A percentile compares a stretch with the other conserved stretches of the same genome.
phyloP scores from a whole-genome alignment of 306 rosid genomes.

The Coriaria nepalensis region DNA sequence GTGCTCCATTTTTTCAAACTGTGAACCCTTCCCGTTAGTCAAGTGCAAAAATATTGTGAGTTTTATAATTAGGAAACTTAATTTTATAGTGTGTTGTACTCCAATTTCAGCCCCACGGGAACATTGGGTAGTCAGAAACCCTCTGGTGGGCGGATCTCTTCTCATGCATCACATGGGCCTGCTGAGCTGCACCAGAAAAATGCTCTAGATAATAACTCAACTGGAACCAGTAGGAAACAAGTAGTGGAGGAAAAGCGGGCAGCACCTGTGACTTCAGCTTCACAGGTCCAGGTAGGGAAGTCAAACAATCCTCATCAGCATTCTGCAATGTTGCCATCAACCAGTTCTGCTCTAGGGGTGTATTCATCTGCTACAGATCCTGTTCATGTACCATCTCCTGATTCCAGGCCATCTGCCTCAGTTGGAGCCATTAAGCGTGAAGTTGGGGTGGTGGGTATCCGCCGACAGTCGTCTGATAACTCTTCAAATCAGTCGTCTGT shows the following conservation, averaged over 20 bases:
- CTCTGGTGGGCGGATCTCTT: constrained; percentile 35
- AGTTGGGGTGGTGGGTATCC: constrained; percentile 84
- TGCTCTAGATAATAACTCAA: constrained; percentile 27
- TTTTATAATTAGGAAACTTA: background rate
- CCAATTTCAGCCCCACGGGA: constrained; percentile 37
- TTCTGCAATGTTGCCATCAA: constrained; percentile 34
- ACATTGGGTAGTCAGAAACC: constrained; percentile 37
- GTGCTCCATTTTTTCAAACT: background rate
- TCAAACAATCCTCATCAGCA: constrained; percentile 31
- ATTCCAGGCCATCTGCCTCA: constrained; percentile 70
- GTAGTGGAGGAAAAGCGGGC: constrained; percentile 36
- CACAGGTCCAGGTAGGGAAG: constrained; percentile 36
- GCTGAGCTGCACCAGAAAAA: constrained; percentile 36
- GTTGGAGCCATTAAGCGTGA: constrained; percentile 97
- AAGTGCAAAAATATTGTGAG: too few species aligned
- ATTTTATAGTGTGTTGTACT: constrained; percentile 5
- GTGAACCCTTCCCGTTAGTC: background rate
- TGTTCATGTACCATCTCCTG: constrained; percentile 97
- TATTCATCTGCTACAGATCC: constrained; percentile 97
- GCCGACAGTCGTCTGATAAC: constrained; percentile 56
- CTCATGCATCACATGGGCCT: constrained; percentile 34
- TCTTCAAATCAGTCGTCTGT: constrained; percentile 35
- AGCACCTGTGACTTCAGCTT: constrained; percentile 22
- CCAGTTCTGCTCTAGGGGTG: constrained; percentile 69
- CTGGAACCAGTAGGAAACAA: constrained; percentile 27